Base-by-base conservation (phyloP, 2,329 filamentous ascomycete genomes). In the Claviceps sp. region DNA sequence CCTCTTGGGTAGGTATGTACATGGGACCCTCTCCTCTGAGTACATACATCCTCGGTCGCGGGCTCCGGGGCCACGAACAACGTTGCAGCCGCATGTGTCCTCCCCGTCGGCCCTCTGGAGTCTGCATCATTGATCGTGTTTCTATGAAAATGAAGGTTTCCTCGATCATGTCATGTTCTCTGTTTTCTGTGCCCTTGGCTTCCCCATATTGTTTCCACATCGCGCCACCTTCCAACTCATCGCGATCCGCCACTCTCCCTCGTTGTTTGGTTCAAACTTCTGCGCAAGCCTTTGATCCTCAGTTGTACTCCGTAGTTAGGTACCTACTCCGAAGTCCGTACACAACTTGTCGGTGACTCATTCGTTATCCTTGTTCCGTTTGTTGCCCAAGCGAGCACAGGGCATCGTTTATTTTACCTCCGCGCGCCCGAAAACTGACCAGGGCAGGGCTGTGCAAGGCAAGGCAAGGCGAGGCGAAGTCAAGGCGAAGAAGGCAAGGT, bases 331-430 rank as follows among this genome's bases (percentile, higher is more conserved):
- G 20, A 20, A 20, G 2, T 20, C 20, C 20, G 20, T 20, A 20
- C 20, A 11, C 29, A 34, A 34, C 29, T 34, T 34, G 9, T 34
- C 29, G 29, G 29, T 34, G 29, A 42, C 46, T 49, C 49, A 49
- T 52, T 52, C 46, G 6, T 43, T 26, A 49, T 42, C 51, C 51
- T 40, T 40, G 51, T 40, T 45, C 22, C 26, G 4, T 23, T 40
- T 40, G 40, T 49, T 36, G 51, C 51, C 40, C 51, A 49, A 52
- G 11, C 7, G 29, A 36, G n/a, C 8, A 37, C 47, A 42, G 40
- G 40, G 34, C 20, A 47, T 45, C 42, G 46, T 40, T 45, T 36
- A 45, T 39, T 23, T 49, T n/a, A 34, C 29, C 29, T 34, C 9
- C 29, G 29, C 22, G 42, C 38, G 26, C 29, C 50, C 49, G 38